These are phyloP conservation scores for Emmonsia crescens DNA, from an alignment of 2,329 filamentous ascomycete species.

Conservation along the genomic window DNA sequence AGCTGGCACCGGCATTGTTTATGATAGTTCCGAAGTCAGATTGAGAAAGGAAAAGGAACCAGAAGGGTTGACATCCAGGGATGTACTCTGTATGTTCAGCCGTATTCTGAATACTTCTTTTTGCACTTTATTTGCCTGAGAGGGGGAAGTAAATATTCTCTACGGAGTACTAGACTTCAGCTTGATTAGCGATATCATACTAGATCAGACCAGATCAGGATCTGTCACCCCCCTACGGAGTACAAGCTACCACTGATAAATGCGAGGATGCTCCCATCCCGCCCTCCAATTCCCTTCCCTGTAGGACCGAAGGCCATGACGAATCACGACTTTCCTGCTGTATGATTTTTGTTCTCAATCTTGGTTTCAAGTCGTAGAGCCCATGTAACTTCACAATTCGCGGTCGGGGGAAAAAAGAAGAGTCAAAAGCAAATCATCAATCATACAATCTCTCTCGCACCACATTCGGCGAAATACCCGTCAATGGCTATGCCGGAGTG, in stretches of 20 bases:
- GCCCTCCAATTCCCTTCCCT: background rate
- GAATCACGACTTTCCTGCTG: background rate
- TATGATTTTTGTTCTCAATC: background rate
- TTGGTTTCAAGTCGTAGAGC: background rate
- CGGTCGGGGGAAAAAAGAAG: background rate
- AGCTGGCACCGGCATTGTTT: background rate
- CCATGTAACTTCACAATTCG: background rate
- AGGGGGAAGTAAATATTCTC: background rate
- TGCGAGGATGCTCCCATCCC: background rate
- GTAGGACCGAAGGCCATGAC: background rate
- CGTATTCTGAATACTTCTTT: no score
- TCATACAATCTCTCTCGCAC: background rate
- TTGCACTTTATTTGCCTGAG: background rate
- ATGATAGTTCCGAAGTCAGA: background rate
- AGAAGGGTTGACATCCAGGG: background rate
- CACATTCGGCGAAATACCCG: background rate
- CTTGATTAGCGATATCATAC: background rate
- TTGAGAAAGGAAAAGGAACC: background rate
- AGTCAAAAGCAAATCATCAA: background rate
- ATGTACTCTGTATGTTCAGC: no score
- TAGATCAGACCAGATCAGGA: background rate
- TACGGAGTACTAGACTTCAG: background rate
- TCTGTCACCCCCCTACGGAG: background rate
- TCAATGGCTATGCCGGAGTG: background rate
- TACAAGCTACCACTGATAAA: background rate